Evolutionary conservation across 176 grass and related monocot genomes (phyloP), one percentile per base, ranked within the genome.

Genomic region (Raddia guianensis): DNA sequence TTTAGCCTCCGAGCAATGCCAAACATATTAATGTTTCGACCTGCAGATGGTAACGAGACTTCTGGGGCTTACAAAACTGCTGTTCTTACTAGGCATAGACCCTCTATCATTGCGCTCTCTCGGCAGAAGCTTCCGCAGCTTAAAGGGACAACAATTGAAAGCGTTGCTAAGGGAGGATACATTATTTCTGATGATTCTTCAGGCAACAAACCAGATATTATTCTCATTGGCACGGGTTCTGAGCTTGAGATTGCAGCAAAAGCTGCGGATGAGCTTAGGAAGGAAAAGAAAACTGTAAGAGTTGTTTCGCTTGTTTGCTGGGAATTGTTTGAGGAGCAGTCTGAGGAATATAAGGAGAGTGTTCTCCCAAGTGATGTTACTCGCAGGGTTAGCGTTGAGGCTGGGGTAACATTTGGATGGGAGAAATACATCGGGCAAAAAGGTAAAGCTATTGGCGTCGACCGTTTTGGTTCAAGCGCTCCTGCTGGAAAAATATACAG

Each of bases 281-380:
- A 85, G 47, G 68, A 79, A 12, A 34, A 77, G 12, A 78, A 47
- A 57, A 10, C 34, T 0, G 82, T 88, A 21, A 72, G 90, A 43
- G 90, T 91, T n/a, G 82, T 91, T 42, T 91, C 90, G 27, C 81
- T 91, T 61, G 68, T 88, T 81, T 91, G 72, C 72, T 88, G 90
- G 86, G 90, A 91, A 52, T 70, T 87, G 62, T 91, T 91, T 64
- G 89, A 91, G 33, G 89, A 84, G 67, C 90, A 89, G 44, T 13
- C 85, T 15, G 66, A 87, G 54, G 77, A 85, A 47, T 89, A 91
- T 20, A 87, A 70, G 73, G 72, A 91, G 68, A 75, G 47, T 78
- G 49, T 91, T 16, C 46, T 91, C 15, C 90, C 90, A 12, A 27
- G 51, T 55, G 53, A 77, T 6, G 86, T 91, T 27, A 89, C 77